Conservation (phyloP, 257 asterid genomes). For the Primulina huaijiensis region DNA sequence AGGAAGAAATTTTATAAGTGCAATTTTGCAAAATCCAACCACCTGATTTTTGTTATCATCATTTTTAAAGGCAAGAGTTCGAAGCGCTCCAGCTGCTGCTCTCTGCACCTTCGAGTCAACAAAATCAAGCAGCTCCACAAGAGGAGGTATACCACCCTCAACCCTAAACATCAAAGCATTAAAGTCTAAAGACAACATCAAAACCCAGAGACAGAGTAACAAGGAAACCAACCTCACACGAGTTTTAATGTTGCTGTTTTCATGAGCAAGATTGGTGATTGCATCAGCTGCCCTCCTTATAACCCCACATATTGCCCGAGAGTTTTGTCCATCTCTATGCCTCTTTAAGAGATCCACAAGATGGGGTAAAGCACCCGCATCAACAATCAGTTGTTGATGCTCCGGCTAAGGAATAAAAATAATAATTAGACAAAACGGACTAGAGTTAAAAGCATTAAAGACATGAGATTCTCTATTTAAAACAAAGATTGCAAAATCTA, state of each 20-base stretch:
- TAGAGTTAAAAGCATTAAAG: conserved; percentile 4
- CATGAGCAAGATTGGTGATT: conserved; percentile 95
- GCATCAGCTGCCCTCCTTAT: conserved; percentile 97
- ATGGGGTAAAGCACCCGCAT: conserved; percentile 91
- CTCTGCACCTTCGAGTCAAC: conserved; percentile 95
- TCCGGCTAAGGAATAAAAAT: conserved; percentile 70
- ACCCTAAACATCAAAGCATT: conserved; percentile 41
- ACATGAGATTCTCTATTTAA: background rate
- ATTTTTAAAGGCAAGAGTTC: conserved; percentile 96
- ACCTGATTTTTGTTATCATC: conserved; percentile 98
- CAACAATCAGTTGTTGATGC: conserved; percentile 95
- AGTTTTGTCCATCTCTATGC: conserved; percentile 53
- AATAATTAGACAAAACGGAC: conserved; percentile 13
- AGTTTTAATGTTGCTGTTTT: conserved; percentile 88
- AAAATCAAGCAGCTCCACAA: conserved; percentile 90
- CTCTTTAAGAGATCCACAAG: conserved; percentile 84
- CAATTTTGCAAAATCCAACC: conserved; percentile 12
- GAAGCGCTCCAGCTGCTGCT: conserved; percentile 97
- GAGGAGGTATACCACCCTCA: conserved; percentile 98
- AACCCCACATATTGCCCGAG: conserved; percentile 82
- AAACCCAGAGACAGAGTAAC: conserved; percentile 3
- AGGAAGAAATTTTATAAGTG: conserved; percentile 3
- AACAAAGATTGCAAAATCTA: conserved; percentile 12
- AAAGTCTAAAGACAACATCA: background rate
- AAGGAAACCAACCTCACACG: conserved; percentile 70